Base-by-base conservation (phyloP, 495 filamentous ascomycete genomes). In the Aspergillus campestris region DNA sequence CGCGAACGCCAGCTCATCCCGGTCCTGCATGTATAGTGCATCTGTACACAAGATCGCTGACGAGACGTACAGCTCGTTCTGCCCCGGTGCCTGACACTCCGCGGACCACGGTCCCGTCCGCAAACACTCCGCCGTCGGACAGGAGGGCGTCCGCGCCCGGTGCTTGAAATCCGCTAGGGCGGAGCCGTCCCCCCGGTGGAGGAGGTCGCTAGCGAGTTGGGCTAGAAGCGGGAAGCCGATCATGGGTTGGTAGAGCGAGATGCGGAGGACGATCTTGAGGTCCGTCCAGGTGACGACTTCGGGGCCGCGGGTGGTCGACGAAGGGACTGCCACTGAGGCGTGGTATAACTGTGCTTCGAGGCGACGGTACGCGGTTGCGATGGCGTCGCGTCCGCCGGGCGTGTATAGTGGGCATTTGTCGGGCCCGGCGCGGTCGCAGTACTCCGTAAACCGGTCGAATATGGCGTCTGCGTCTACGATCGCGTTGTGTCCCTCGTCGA, bases 31-130 rank as follows among this genome's bases (percentile, higher is more conserved):
- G 11, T 65, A 66, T 27, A 70, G 68, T 0, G 71, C 72, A 57
- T 89, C 85, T 0, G 74, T 63, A 51, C 85, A 89, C 1, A 82
- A 59, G 34, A 89, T 80, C 3, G 80, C 79, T 11, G 67, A 52
- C 8, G 62, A 71, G 0, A 75, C 73, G 33, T 66, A 66, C 0
- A 55, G 32, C 12, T 56, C 52, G 32, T 67, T 67, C 29, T 67
- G 53, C n/a, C 48, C 78, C 60, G 48, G 48, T 2, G 44, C 63
- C 5, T 67, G 72, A 36, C 67, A 75, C 47, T 64, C 65, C 1
- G 62, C 55, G 2, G 71, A 65, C 63, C 59, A 70, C 0, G 64
- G 60, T 1, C 66, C 68, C 10, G 55, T 51, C 24, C 48, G 51
- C 9, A 49, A 52, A 38, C 68, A 71, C 32, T 61, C 59, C 0